These are phyloP conservation scores for Antitrichia curtipendula DNA, from an alignment of 225 moss, liverwort and hornwort genomes.

Conservation along the genomic window DNA sequence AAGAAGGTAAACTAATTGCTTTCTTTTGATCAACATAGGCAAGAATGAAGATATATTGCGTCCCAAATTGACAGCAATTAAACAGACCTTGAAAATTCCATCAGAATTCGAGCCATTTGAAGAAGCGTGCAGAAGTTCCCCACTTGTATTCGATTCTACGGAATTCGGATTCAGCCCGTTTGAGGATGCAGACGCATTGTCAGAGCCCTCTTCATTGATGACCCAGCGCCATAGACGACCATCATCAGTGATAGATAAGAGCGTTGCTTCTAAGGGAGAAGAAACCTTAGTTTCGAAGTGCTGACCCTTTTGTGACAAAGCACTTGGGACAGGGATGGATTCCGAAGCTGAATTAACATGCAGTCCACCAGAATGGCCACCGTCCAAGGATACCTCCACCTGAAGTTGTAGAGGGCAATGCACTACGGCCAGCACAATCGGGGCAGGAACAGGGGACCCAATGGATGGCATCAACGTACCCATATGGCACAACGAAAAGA, in stretches of 20 bases:
- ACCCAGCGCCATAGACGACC: slow-evolving; percentile 95
- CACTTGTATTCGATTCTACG: slow-evolving; percentile 19
- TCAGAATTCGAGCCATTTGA: slow-evolving; percentile 23
- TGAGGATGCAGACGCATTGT: neutral
- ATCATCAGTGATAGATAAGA: slow-evolving; percentile 83
- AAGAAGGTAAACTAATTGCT: neutral
- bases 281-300: neutral
- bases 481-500: slow-evolving; percentile 62
- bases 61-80: neutral
- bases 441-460: slow-evolving; percentile 80
- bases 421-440: slow-evolving; percentile 71
- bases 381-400: slow-evolving; percentile 27
- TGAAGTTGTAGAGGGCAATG: slow-evolving; percentile 91
- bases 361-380: slow-evolving; percentile 29
- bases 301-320: slow-evolving; percentile 14
- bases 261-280: slow-evolving; percentile 38
- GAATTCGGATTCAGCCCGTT: slow-evolving; percentile 9
- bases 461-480: slow-evolving; percentile 71
- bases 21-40: neutral
- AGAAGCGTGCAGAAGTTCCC: slow-evolving; percentile 14
- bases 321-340: slow-evolving; percentile 31
- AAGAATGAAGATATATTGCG: neutral
- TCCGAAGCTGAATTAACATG: slow-evolving; percentile 43
- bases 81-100: slow-evolving; percentile 59
- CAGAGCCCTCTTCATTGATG: slow-evolving; percentile 37